These are phyloP conservation scores for Metschnikowia borealis DNA, from an alignment of 805 yeast species.

Conservation along the genomic window DNA sequence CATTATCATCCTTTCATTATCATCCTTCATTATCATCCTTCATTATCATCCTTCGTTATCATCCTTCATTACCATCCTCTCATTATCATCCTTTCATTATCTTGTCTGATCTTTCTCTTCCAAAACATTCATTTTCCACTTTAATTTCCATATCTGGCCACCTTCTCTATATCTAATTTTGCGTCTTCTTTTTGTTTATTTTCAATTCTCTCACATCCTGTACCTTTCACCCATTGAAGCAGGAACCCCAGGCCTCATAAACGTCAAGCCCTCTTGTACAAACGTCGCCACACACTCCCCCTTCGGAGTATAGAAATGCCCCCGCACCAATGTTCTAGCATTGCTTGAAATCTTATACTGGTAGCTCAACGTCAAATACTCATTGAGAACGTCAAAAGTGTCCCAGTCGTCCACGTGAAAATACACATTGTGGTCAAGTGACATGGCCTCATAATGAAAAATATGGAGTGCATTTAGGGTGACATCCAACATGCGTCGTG, in stretches of 20 bases:
- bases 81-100: too few species aligned
- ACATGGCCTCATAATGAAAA: slow-evolving; percentile 44
- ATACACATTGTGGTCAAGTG: slow-evolving; percentile 42
- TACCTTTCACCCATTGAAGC: slow-evolving; percentile 1
- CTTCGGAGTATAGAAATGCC: slow-evolving; percentile 29
- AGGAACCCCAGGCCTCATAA: slow-evolving; percentile 26
- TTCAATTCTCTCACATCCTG: slow-evolving; percentile 1
- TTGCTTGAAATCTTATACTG: slow-evolving; percentile 34
- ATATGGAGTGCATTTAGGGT: slow-evolving; percentile 19
- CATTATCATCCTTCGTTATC: too few species aligned
- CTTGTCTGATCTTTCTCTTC: too few species aligned
- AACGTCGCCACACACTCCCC: slow-evolving; percentile 36
- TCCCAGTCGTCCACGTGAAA: slow-evolving; percentile 30
- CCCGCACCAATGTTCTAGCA: slow-evolving; percentile 36
- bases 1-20: too few species aligned
- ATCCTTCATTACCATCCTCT: too few species aligned
- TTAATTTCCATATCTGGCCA: neutral
- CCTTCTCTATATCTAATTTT: neutral
- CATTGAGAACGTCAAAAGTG: slow-evolving; percentile 28
- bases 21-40: too few species aligned
- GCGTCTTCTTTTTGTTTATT: neutral
- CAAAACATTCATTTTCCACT: too few species aligned
- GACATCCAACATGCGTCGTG: slow-evolving; percentile 19
- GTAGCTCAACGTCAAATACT: slow-evolving; percentile 36
- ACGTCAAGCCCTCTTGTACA: slow-evolving; percentile 40